Base-by-base conservation (phyloP, 768 basidiomycete genomes). In the Cystofilobasidium capitatum region DNA sequence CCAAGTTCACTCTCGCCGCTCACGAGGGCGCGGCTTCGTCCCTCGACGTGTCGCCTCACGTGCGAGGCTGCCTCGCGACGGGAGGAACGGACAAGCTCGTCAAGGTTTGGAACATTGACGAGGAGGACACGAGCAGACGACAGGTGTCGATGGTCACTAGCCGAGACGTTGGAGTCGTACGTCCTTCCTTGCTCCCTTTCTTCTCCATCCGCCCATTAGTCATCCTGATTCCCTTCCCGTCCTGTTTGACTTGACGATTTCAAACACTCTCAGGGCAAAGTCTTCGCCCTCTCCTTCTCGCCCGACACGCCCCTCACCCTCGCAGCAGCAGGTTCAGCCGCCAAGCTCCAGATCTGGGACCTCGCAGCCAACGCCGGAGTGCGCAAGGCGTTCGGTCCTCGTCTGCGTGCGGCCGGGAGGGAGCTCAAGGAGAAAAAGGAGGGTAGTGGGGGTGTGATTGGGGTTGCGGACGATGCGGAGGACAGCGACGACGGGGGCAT, bases 331-430 rank as follows among this genome's bases (percentile, higher is more conserved):
- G 96, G 96, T 16, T 93, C 91, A 2, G 88, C 91, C 74, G 94
- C 90, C 1, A 91, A 88, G 75, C 77, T 99, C 8, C 94, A 98
- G 76, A 81, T 99, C 20, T 99, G 94, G 94, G 94, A 99, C 73
- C 83, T 94, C 45, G 89, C 86, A 13, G 83, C 88, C 6, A 97
- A 89, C 75, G 78, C 81, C 22, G 88, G 89, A 31, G 89, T 85
- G 13, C 81, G 92, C 58, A 89, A 89, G 74, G 86, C 86, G 0
- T 92, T 98, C 64, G 86, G 84, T 0, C 78, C 82, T 9, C 90
- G 93, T 77, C 79, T 99, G 37, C 80, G 82, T 22, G 83, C 84
- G 70, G 85, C 86, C 3, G 91, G 91, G 0, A 82, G 81, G 71
- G 80, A 79, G 13, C 70, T 92, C 26, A 73, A 72, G 35, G 77